These are phyloP conservation scores for Fusarium torreyae DNA, from an alignment of 2,329 filamentous ascomycete species.

Conservation along the genomic window DNA sequence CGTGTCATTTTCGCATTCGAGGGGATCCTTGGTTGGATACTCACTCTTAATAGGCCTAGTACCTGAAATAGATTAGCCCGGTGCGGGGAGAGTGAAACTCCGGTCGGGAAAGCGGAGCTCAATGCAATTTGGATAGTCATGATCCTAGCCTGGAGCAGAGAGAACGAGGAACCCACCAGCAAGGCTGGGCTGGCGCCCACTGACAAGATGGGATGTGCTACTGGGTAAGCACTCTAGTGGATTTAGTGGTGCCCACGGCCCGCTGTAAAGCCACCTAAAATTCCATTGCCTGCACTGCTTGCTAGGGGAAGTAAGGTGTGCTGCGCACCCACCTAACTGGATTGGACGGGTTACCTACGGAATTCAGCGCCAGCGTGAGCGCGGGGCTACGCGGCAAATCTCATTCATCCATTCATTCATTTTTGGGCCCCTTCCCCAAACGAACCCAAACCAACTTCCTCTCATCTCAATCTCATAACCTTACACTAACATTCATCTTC, in stretches of 20 bases:
- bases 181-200: constrained; percentile 15
- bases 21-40: constrained; percentile 24
- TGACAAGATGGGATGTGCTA: constrained; percentile 23
- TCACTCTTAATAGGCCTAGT: constrained; percentile 35
- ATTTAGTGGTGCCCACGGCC: constrained; percentile 5
- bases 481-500: constrained; percentile 26
- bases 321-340: constrained; percentile 9
- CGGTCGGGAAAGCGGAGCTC: constrained; percentile 48
- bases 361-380: constrained; percentile 15
- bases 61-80: constrained; percentile 44
- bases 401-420: constrained; percentile 45
- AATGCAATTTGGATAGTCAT: constrained; percentile 4
- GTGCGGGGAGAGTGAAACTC: constrained; percentile 49
- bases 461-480: constrained; percentile 38
- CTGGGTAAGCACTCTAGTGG: constrained; percentile 25
- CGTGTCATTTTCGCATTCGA: constrained; percentile 40
- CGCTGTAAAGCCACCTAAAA: constrained; percentile 22
- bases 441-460: constrained; percentile 18
- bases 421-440: constrained; percentile 35
- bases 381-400: constrained; percentile 47
- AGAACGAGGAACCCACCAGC: background rate
- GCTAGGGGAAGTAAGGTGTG: background rate
- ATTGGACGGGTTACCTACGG: background rate
- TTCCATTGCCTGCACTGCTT: constrained; percentile 14
- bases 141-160: constrained; percentile 28